Base-by-base conservation (phyloP, 2,329 filamentous ascomycete species). In the Colletotrichum gigasporum region DNA sequence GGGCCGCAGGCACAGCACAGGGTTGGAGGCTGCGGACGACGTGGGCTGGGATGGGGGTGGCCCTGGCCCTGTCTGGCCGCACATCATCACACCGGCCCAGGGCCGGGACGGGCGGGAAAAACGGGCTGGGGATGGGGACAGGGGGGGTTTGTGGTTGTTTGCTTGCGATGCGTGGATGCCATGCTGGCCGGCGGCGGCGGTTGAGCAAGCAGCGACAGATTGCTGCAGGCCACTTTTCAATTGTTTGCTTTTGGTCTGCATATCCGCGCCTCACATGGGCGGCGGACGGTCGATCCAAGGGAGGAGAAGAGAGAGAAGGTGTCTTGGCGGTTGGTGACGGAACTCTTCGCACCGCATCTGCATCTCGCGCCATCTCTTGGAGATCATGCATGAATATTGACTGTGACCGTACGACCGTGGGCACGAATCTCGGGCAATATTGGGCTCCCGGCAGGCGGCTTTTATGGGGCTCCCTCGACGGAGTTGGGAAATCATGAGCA, bases 281-380 rank as follows among this genome's bases (percentile, higher is more conserved):
- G n/a, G n/a, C n/a, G n/a, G n/a, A n/a, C n/a, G n/a, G n/a, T n/a
- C n/a, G n/a, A n/a, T n/a, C n/a, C 37, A 16, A 54, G 16, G 26
- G 7, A 11, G 26, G n/a, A n/a, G n/a, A n/a, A n/a, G n/a, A n/a
- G n/a, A n/a, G n/a, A n/a, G n/a, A n/a, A n/a, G n/a, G n/a, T n/a
- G 26, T 26, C 60, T 60, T 63, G 60, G 60, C 60, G 47, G 60
- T 63, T 60, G 60, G 60, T 63, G 60, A 63, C 20, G 54, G 51
- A 12, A 47, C 41, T 24, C 28, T 45, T 16, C 20, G 47, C 54
- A 47, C 34, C 47, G 60, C 54, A 53, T 53, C 39, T 60, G 60
- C 60, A 47, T 60, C 54, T 11, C 20, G 53, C 37, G 28, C 42
- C 24, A 24, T 41, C 28, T 34, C 35, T 16, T n/a, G 28, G 35